phyloP scores from a whole-genome alignment of 805 yeast genomes.

The Candida silvicultrix region DNA sequence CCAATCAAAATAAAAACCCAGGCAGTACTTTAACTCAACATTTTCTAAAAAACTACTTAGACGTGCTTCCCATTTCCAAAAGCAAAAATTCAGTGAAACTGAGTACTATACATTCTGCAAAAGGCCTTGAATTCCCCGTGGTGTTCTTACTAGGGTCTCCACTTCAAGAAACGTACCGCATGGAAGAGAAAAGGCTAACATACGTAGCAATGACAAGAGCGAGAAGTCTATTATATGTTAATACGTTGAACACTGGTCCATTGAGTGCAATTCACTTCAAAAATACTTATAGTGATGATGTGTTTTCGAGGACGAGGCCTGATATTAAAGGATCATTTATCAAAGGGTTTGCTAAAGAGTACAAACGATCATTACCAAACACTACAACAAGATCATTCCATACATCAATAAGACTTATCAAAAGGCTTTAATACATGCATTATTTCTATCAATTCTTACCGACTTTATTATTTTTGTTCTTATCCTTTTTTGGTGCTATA shows the following conservation, averaged over 20 bases:
- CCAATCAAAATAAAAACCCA: constrained; percentile 19
- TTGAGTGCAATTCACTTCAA: not conserved
- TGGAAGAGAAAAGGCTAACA: constrained; percentile 34
- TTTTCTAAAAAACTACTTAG: constrained; percentile 27
- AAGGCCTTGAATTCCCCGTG: constrained; percentile 68
- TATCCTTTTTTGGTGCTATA: constrained; percentile 24
- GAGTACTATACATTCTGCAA: constrained; percentile 69
- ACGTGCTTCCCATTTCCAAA: constrained; percentile 22
- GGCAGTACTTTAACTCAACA: constrained; percentile 21
- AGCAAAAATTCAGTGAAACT: constrained; percentile 36
- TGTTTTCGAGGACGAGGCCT: not conserved
- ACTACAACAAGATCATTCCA: not conserved
- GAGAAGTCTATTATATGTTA: constrained; percentile 26
- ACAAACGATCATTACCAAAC: not conserved
- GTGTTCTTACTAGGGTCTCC: constrained; percentile 39
- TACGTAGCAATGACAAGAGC: constrained; percentile 72
- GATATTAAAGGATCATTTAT: not conserved
- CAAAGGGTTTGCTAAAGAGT: not conserved
- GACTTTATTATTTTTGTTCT: constrained; percentile 16
- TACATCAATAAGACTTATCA: not conserved
- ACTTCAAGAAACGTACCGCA: constrained; percentile 1
- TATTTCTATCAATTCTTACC: not conserved
- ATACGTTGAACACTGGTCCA: constrained; percentile 3
- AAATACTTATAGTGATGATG: not conserved
- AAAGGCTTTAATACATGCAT: not conserved